Percentiles rank a stretch among this genome's conserved stretches.
phyloP scores from a whole-genome alignment of 2,329 filamentous ascomycete species.

The Diaporthe vexans region DNA sequence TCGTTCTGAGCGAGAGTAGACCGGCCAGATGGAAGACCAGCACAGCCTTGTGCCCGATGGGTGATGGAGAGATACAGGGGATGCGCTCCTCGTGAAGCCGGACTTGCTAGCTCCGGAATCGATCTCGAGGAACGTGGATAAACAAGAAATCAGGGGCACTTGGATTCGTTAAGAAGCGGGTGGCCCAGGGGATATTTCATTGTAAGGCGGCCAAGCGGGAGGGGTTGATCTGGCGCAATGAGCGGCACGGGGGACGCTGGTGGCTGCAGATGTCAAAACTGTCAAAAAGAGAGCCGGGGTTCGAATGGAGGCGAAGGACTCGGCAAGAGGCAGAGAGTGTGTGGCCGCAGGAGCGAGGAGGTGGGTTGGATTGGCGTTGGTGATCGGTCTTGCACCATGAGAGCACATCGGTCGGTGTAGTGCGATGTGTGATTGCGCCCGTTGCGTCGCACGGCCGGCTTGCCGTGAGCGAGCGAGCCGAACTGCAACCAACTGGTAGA shows the following conservation, averaged over 20 bases:
- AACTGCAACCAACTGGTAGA: conserved; percentile 17
- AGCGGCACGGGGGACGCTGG: conserved; percentile 34
- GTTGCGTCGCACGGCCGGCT: conserved; percentile 36
- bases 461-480: conserved; percentile 31
- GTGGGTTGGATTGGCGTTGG: conserved; percentile 28
- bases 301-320: conserved; percentile 27
- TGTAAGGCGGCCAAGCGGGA: conserved; percentile 23
- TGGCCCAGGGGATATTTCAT: conserved; percentile 20
- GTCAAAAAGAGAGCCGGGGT: conserved; percentile 35
- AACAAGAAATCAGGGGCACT: not conserved
- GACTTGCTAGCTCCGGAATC: not conserved
- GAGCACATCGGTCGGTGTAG: conserved; percentile 35
- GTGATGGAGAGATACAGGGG: not conserved
- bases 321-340: conserved; percentile 19
- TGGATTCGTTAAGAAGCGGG: not conserved
- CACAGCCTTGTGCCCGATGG: not conserved
- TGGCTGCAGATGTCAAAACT: conserved; percentile 42
- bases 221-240: conserved; percentile 30
- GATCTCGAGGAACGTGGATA: not conserved
- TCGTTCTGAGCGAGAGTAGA: not conserved
- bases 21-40: not conserved
- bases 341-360: not conserved
- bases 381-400: conserved; percentile 24
- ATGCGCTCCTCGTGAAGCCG: not conserved
- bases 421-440: conserved; percentile 35